Evolutionary conservation across 1,284 basidiomycete genomes (phyloP).

Genomic region (Blastosporella zonata): DNA sequence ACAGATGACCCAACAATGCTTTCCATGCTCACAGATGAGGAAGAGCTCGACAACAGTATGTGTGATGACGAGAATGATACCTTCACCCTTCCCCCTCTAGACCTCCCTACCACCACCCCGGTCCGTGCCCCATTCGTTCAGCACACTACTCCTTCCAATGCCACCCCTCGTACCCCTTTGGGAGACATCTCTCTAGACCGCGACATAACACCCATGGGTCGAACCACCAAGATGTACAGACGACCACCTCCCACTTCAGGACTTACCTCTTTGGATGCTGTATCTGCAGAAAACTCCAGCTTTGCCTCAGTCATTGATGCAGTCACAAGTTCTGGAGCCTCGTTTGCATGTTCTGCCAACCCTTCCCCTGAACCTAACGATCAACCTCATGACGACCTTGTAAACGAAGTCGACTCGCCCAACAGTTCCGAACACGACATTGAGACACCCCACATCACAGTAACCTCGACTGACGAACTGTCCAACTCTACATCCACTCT

Average conservation of each 20-base stretch:
- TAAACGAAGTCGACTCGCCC: not conserved
- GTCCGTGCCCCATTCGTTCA: slow-evolving; percentile 9
- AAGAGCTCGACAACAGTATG: slow-evolving; percentile 27
- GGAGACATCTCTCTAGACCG: slow-evolving; percentile 31
- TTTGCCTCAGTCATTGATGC: slow-evolving; percentile 18
- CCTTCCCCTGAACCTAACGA: slow-evolving; percentile 6
- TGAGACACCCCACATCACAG: slow-evolving; percentile 14
- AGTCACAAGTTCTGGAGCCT: slow-evolving; percentile 17
- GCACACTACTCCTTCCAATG: slow-evolving; percentile 11
- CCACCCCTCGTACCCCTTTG: slow-evolving; percentile 33
- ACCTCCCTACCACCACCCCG: slow-evolving; percentile 12
- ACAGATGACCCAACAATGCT: slow-evolving; percentile 32
- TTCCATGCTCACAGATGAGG: slow-evolving; percentile 30
- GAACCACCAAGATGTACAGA: slow-evolving; percentile 28
- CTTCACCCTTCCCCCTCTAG: slow-evolving; percentile 9
- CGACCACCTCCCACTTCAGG: slow-evolving; percentile 22
- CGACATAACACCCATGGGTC: slow-evolving; percentile 30
- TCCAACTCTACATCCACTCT: slow-evolving; percentile 23
- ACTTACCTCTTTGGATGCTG: slow-evolving; percentile 16
- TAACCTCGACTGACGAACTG: slow-evolving; percentile 18
- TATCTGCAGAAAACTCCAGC: slow-evolving; percentile 8
- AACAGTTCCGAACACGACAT: not conserved
- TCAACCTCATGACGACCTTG: slow-evolving; percentile 1
- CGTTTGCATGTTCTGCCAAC: slow-evolving; percentile 15
- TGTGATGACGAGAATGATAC: slow-evolving; percentile 32